Evolutionary conservation across 2,329 filamentous ascomycete species (phyloP).

Genomic region (Talaromyces sp.): DNA sequence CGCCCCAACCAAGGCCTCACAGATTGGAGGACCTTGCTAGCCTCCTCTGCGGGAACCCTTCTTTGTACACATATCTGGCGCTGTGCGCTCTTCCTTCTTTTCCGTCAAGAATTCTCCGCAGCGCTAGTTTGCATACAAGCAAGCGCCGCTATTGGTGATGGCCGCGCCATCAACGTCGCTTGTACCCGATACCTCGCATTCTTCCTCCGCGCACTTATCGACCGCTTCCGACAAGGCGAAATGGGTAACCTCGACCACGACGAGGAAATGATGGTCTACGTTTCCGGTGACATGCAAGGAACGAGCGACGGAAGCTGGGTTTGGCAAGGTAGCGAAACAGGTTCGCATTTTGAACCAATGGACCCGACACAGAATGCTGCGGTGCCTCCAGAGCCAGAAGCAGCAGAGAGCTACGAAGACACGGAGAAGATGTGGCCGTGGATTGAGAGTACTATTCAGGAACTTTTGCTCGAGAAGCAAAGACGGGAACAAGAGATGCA

Average conservation of each 20-base stretch:
- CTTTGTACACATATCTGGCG: constrained; percentile 86
- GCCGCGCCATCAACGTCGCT: constrained; percentile 71
- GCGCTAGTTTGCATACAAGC: constrained; percentile 74
- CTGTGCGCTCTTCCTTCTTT: constrained; percentile 76
- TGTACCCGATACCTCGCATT: constrained; percentile 83
- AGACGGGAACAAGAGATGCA: constrained; percentile 20
- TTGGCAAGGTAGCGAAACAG: constrained; percentile 67
- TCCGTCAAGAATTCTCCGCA: constrained; percentile 71
- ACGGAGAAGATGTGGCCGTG: constrained; percentile 1
- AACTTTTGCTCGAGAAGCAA: constrained; percentile 40
- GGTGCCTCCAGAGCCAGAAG: not conserved
- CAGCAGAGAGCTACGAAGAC: not conserved
- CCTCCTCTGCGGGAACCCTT: constrained; percentile 71
- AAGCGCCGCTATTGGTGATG: constrained; percentile 69
- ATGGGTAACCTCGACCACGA: constrained; percentile 60
- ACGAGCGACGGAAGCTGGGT: constrained; percentile 79
- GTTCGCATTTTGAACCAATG: constrained; percentile 4
- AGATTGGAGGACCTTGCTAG: constrained; percentile 60
- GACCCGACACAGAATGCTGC: not conserved
- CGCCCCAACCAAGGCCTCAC: constrained; percentile 39
- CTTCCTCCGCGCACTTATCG: constrained; percentile 70
- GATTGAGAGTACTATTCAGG: constrained; percentile 4
- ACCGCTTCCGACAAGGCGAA: constrained; percentile 53
- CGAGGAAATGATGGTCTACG: constrained; percentile 85
- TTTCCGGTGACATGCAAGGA: constrained; percentile 83